Conservation (phyloP, 129 eudicot species). For the Flaveria trinervia region DNA sequence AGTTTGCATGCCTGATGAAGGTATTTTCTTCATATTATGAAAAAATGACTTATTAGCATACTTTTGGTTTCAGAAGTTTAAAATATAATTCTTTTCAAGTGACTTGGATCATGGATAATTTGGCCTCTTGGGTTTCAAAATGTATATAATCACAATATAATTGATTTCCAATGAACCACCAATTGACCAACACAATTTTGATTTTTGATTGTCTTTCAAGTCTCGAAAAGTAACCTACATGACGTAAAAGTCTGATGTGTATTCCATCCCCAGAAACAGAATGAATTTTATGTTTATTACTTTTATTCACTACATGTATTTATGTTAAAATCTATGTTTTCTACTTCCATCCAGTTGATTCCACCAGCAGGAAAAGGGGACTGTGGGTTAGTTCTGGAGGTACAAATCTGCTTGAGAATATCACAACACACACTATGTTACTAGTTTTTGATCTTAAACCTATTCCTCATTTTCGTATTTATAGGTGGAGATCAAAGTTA, state of each 20-base stretch:
- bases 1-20: constrained; percentile 51
- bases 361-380: constrained; percentile 40
- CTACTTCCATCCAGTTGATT: constrained; percentile 42
- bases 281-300: not conserved
- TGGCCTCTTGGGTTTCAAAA: constrained; percentile 22
- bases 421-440: not conserved
- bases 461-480: not conserved
- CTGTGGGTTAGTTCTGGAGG: constrained; percentile 44
- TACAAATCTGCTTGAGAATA: constrained; percentile 25
- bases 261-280: not conserved
- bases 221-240: constrained; percentile 10
- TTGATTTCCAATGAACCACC: not conserved
- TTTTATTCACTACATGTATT: not conserved
- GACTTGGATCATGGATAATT: not conserved
- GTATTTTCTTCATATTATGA: constrained; percentile 39
- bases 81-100: not conserved
- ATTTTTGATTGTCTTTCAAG: not conserved
- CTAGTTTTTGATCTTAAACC: constrained; percentile 6
- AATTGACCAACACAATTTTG: not conserved
- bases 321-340: constrained; percentile 19
- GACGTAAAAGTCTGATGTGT: not conserved
- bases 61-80: not conserved
- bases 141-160: constrained; percentile 3
- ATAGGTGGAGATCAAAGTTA: constrained; percentile 52
- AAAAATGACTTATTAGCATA: constrained; percentile 12